Conservation (phyloP, 495 filamentous ascomycete genomes). For the Neurospora sp. region DNA sequence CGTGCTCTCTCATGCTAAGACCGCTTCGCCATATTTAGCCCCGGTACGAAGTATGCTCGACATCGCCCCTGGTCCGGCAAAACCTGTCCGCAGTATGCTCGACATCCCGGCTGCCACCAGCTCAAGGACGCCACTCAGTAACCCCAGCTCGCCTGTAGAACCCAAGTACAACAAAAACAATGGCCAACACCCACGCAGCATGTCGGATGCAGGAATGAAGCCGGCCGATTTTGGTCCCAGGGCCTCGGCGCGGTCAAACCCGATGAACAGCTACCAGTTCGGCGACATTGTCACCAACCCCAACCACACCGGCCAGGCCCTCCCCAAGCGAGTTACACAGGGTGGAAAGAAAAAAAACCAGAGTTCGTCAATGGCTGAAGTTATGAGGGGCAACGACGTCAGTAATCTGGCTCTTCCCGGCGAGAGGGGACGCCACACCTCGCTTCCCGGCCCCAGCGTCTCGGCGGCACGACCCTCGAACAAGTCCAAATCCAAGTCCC, state of each 20-base stretch:
- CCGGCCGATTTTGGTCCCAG: conserved; percentile 33
- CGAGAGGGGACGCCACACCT: conserved; percentile 36
- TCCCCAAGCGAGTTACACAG: conserved; percentile 36
- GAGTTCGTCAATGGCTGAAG: conserved; percentile 38
- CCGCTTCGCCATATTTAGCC: conserved; percentile 16
- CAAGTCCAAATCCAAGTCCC: conserved; percentile 59
- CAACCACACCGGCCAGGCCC: conserved; percentile 30
- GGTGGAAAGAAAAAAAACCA: conserved; percentile 30
- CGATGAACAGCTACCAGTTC: conserved; percentile 42
- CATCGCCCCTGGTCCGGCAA: conserved; percentile 29
- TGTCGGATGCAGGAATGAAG: conserved; percentile 39
- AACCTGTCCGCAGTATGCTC: conserved; percentile 33
- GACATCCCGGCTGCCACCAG: conserved; percentile 17
- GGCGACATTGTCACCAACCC: conserved; percentile 40
- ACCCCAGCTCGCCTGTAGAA: conserved; percentile 33
- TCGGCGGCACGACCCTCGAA: conserved; percentile 27
- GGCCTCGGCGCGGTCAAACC: conserved; percentile 26
- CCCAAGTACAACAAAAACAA: conserved; percentile 10
- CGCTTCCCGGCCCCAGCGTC: conserved; percentile 27
- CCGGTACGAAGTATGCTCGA: conserved; percentile 55
- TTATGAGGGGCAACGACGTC: conserved; percentile 36
- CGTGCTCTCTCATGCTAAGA: conserved; percentile 12
- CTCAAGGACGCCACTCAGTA: conserved; percentile 21
- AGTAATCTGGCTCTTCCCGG: conserved; percentile 32
- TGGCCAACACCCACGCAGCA: conserved; percentile 33